A percentile compares a stretch with the other conserved stretches of the same genome.
phyloP scores from a whole-genome alignment of 1,139 yeast species.

The Groenewaldozyma auringiensis region DNA sequence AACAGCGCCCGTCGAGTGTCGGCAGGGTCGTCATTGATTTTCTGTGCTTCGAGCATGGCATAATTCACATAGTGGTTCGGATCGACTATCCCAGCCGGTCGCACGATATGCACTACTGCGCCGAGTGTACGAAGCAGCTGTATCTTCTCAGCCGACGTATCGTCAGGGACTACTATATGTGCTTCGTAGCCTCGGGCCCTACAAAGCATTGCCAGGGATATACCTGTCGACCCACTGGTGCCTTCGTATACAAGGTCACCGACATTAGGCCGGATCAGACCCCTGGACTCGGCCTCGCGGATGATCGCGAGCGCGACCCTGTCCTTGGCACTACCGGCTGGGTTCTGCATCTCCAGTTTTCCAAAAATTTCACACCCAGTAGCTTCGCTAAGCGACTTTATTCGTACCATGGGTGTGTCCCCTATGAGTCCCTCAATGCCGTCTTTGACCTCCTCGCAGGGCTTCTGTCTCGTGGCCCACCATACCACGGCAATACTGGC shows the following conservation, averaged over 20 bases:
- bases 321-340: conserved; percentile 95
- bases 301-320: conserved; percentile 86
- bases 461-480: not conserved
- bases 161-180: conserved; percentile 92
- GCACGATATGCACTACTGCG: conserved; percentile 78
- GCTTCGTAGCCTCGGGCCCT: conserved; percentile 83
- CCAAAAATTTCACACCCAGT: conserved; percentile 85
- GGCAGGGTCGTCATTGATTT: conserved; percentile 38
- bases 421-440: conserved; percentile 70
- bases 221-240: conserved; percentile 94
- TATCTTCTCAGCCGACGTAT: conserved; percentile 78
- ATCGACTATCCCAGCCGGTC: conserved; percentile 93
- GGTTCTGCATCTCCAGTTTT: conserved; percentile 77
- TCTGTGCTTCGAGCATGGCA: conserved; percentile 59
- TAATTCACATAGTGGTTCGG: conserved; percentile 88
- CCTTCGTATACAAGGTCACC: conserved; percentile 83
- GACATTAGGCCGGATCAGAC: conserved; percentile 48
- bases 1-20: conserved; percentile 50
- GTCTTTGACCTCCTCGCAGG: not conserved
- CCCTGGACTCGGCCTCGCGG: conserved; percentile 53
- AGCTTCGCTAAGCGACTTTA: conserved; percentile 60
- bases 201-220: conserved; percentile 81
- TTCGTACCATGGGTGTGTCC: conserved; percentile 76
- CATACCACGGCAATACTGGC: too few species aligned
- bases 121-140: conserved; percentile 66